Evolutionary conservation across 2,329 filamentous ascomycete genomes (phyloP).

Genomic region (Apiospora kogelbergensis): DNA sequence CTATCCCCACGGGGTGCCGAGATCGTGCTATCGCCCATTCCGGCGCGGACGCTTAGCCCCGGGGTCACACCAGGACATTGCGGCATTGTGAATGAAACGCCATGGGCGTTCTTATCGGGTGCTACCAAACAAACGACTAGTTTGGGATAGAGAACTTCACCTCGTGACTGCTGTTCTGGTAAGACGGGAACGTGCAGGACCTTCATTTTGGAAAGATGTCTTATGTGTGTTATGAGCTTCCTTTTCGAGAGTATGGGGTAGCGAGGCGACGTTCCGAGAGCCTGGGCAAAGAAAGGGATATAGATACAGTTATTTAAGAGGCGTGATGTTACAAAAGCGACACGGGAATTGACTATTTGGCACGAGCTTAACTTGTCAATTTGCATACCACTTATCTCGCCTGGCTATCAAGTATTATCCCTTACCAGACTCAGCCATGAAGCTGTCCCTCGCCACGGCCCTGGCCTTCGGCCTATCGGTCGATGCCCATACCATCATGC

Average conservation of each 20-base stretch:
- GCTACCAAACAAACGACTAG: not conserved
- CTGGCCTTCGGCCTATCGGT: conserved; percentile 36
- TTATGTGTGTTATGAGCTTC: not conserved
- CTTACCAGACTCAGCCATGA: conserved; percentile 32
- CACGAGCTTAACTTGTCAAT: not conserved
- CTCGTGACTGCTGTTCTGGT: not conserved
- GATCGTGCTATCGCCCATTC: conserved; percentile 1
- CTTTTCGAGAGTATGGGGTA: not conserved
- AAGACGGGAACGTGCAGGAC: not conserved
- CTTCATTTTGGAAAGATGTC: not conserved
- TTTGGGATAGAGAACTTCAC: not conserved
- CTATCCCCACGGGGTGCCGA: conserved; percentile 2
- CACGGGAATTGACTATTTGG: not conserved
- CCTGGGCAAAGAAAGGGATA: not conserved
- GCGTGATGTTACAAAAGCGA: not conserved
- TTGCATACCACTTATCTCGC: not conserved
- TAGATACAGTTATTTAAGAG: not conserved
- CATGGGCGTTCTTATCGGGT: not conserved
- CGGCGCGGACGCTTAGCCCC: conserved; percentile 3
- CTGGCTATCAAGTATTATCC: not conserved
- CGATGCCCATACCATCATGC: conserved; percentile 44
- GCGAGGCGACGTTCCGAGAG: not conserved
- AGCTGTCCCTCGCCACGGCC: conserved; percentile 34
- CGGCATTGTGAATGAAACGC: not conserved
- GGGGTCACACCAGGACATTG: not conserved